Conservation (phyloP, 805 yeast species). For the Ogataea neopini region DNA sequence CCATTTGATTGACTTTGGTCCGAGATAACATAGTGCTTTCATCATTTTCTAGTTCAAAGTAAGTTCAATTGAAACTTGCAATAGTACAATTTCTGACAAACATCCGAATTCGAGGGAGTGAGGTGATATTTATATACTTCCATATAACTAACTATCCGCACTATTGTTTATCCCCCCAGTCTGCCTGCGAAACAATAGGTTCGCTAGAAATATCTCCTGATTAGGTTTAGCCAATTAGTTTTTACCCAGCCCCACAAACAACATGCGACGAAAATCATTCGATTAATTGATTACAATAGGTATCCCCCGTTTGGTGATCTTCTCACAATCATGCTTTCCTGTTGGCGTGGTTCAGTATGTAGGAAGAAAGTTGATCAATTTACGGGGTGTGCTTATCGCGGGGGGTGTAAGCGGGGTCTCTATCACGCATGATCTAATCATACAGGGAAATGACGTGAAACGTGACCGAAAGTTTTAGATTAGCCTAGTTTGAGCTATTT, state of each 20-base stretch:
- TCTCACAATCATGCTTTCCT: neutral
- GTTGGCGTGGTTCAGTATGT: neutral
- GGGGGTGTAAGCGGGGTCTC: neutral
- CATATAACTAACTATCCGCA: neutral
- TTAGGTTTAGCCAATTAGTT: neutral
- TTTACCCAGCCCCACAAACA: neutral
- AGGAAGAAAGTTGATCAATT: neutral
- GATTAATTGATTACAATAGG: neutral
- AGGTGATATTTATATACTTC: neutral
- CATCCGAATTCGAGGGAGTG: too few relatives aligned
- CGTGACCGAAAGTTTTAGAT: too few relatives aligned
- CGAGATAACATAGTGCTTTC: conserved; percentile 51
- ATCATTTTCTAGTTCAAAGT: too few relatives aligned
- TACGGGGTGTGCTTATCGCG: neutral
- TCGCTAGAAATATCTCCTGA: neutral
- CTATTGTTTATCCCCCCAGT: neutral
- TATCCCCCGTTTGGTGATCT: neutral
- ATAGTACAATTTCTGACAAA: neutral
- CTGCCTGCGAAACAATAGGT: neutral
- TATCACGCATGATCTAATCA: neutral
- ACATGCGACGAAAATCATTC: neutral
- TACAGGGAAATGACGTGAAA: too few relatives aligned
- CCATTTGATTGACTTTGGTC: conserved; percentile 43
- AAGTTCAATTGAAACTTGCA: too few relatives aligned
- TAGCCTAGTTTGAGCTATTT: too few relatives aligned